Evolutionary conservation across 257 asterid species (phyloP).

Genomic region (Plantago ovata): DNA sequence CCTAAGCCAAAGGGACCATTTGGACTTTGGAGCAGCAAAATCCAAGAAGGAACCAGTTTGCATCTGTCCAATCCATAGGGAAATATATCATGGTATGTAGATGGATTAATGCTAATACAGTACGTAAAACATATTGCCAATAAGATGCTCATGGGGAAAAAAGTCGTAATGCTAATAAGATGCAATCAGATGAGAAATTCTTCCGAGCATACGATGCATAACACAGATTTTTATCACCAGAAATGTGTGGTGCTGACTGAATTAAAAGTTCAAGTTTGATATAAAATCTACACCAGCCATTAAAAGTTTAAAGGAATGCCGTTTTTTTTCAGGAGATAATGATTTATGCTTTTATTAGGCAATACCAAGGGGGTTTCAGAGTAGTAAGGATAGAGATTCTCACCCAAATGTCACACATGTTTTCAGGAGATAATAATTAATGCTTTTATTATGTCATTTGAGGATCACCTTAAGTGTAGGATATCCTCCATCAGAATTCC

Average conservation of each 20-base stretch:
- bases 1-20: conserved; percentile 88
- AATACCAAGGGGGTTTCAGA: not conserved
- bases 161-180: too few relatives aligned
- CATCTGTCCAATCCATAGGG: conserved; percentile 37
- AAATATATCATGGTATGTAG: not conserved
- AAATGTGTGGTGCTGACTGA: not conserved
- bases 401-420: conserved; percentile 75
- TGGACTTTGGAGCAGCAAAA: conserved; percentile 77
- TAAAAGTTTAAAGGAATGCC: too few relatives aligned
- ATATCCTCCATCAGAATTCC: conserved; percentile 76
- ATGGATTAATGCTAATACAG: too few relatives aligned
- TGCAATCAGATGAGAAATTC: too few relatives aligned
- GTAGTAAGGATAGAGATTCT: conserved; percentile 23
- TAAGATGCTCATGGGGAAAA: too few relatives aligned
- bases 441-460: too few relatives aligned
- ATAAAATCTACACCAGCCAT: not conserved
- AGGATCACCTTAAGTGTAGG: conserved; percentile 60
- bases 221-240: not conserved
- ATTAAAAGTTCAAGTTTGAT: conserved; percentile 7
- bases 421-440: too few relatives aligned
- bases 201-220: too few relatives aligned
- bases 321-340: not conserved
- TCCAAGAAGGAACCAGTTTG: conserved; percentile 82
- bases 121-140: too few relatives aligned
- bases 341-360: not conserved